phyloP scores from a whole-genome alignment of 75 land plant species.

The Cupressus sempervirens region DNA sequence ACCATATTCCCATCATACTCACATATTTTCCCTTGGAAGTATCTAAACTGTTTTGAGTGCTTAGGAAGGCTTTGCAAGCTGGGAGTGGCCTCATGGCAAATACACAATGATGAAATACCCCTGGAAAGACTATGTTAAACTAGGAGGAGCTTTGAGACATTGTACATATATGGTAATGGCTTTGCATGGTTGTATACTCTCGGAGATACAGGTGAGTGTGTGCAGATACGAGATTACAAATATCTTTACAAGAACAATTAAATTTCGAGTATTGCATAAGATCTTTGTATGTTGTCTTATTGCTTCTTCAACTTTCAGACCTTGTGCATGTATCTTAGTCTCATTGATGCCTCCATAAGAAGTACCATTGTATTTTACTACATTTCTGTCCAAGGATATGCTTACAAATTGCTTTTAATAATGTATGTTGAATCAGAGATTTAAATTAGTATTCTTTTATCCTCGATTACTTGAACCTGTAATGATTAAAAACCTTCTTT shows the following conservation, averaged over 20 bases:
- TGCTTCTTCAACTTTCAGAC: not conserved
- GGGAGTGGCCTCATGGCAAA: slow-evolving; percentile 91
- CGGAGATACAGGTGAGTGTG: slow-evolving; percentile 71
- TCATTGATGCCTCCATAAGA: not conserved
- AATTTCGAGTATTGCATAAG: too few relatives aligned
- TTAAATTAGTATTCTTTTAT: not conserved
- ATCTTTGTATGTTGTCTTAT: not conserved
- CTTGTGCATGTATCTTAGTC: not conserved
- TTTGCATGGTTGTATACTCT: slow-evolving; percentile 76
- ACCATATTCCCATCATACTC: not conserved
- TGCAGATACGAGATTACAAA: too few relatives aligned
- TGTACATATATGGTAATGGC: slow-evolving; percentile 79
- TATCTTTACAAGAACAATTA: not conserved
- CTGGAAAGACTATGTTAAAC: slow-evolving; percentile 72
- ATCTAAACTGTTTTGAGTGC: not conserved
- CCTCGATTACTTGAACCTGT: not conserved
- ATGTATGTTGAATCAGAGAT: not conserved
- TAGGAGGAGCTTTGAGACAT: slow-evolving; percentile 71
- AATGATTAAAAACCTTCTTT: not conserved
- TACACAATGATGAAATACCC: slow-evolving; percentile 64
- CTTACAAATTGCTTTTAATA: not conserved
- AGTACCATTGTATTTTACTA: not conserved
- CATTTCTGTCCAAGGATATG: not conserved
- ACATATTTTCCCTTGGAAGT: not conserved
- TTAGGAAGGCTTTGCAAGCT: slow-evolving; percentile 76